Conservation (phyloP, 257 asterid species). For the Primulina huaijiensis region DNA sequence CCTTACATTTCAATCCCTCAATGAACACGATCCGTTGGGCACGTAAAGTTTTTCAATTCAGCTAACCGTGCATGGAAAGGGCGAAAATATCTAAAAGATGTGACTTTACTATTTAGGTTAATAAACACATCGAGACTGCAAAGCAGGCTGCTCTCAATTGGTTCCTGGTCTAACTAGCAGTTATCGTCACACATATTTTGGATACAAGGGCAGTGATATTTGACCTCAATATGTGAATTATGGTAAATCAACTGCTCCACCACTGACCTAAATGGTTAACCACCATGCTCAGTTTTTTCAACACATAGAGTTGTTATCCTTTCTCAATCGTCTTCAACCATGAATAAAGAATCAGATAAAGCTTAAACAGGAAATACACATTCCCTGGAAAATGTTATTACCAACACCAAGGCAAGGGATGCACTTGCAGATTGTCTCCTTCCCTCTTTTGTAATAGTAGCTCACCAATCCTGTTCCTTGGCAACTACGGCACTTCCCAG, state of each 20-base stretch:
- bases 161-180: background rate
- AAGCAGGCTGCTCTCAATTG: background rate
- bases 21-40: background rate
- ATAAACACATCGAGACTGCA: background rate
- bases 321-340: background rate
- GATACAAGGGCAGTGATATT: background rate
- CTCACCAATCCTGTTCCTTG: slow-evolving; percentile 89
- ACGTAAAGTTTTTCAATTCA: background rate
- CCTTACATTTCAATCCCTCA: background rate
- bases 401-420: slow-evolving; percentile 93
- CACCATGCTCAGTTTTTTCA: background rate
- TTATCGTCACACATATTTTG: background rate
- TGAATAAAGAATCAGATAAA: background rate
- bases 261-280: background rate
- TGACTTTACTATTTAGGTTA: background rate
- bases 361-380: background rate
- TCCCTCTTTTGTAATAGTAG: slow-evolving; percentile 79
- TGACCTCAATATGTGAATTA: background rate
- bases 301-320: background rate
- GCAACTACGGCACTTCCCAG: slow-evolving; percentile 92
- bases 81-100: background rate
- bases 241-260: background rate
- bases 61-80: background rate
- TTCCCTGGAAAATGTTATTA: slow-evolving; percentile 26
- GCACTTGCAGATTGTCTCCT: slow-evolving; percentile 85